Base-by-base conservation (phyloP, 192 early-diverging fungal species). In the Entrophospora sp. region DNA sequence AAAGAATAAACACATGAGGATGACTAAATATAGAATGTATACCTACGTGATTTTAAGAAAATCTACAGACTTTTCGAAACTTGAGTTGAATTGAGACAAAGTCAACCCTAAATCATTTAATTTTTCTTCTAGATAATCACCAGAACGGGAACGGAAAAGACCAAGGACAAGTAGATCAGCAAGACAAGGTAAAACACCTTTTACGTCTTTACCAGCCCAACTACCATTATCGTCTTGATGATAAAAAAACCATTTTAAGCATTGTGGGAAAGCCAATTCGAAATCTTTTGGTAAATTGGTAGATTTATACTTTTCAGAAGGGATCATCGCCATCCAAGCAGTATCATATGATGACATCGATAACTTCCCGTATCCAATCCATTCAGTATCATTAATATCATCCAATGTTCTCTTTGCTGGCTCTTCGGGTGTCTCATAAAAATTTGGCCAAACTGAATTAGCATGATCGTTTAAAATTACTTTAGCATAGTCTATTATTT, bases 331-430 rank as follows among this genome's bases (percentile, higher is more conserved):
- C 1, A 62, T 24, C 60, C 60, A 62, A 32, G 60, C 60, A 2
- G 60, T 62, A 46, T 62, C 60, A 46, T 62, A 62, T 18, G 60
- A 7, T 9, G 60, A 62, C 60, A 62, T 62, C 16, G 60, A 62
- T 4, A 62, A 31, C 14, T 62, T 43, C 0, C 42, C 38, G 31
- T 42, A 62, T 6, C 60, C 60, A n/a, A 30, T 24, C 60, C 60
- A 62, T 32, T 24, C 28, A 0, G 30, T 25, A 31, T 62, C 43
- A 18, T 46, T 16, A 22, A 5, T 8, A 28, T 1, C 42, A 45
- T 61, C 60, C 1, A 45, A 6, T 3, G 60, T 44, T 6, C 16
- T 40, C 30, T 12, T 44, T 0, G 42, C 42, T 24, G 60, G 22
- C 30, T 62, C 42, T 14, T 9, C 2, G 2, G 60, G 60, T n/a